A percentile compares a stretch with the other conserved stretches of the same genome.
Conservation (phyloP, 345 rosid species). For the Stellera chamaejasme region DNA sequence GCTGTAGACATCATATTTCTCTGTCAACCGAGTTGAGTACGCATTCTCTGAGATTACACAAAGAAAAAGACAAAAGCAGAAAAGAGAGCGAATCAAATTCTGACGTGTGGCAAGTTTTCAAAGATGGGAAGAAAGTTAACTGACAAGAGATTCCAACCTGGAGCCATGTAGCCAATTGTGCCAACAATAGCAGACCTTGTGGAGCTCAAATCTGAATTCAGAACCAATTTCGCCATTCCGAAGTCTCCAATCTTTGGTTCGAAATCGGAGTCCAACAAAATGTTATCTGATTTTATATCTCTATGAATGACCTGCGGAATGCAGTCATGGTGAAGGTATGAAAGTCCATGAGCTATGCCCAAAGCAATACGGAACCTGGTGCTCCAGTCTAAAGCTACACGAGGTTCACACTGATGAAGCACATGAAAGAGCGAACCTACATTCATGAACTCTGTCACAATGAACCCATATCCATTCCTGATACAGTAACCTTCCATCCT, state of each 20-base stretch:
- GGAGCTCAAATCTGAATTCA: constrained; percentile 17
- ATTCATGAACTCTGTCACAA: constrained; percentile 28
- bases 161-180: constrained; percentile 39
- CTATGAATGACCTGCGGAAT: constrained; percentile 34
- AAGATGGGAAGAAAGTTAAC: not conserved
- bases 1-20: constrained; percentile 29
- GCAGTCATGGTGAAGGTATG: constrained; percentile 36
- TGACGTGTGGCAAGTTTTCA: not conserved
- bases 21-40: constrained; percentile 20
- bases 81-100: not conserved
- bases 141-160: constrained; percentile 18
- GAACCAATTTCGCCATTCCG: constrained; percentile 25
- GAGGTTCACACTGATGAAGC: constrained; percentile 19
- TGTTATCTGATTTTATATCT: constrained; percentile 28
- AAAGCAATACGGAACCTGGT: constrained; percentile 23
- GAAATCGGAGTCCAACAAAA: constrained; percentile 28
- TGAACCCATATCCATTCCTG: constrained; percentile 24
- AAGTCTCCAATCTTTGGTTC: constrained; percentile 36
- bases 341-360: constrained; percentile 32
- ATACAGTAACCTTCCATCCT: constrained; percentile 29
- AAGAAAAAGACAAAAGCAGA: not conserved
- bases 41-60: constrained; percentile 26
- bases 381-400: constrained; percentile 19
- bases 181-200: constrained; percentile 24
- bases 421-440: constrained; percentile 26